Base-by-base conservation (phyloP, 352 stramenopile genomes). In the Phytophthora brassicae region DNA sequence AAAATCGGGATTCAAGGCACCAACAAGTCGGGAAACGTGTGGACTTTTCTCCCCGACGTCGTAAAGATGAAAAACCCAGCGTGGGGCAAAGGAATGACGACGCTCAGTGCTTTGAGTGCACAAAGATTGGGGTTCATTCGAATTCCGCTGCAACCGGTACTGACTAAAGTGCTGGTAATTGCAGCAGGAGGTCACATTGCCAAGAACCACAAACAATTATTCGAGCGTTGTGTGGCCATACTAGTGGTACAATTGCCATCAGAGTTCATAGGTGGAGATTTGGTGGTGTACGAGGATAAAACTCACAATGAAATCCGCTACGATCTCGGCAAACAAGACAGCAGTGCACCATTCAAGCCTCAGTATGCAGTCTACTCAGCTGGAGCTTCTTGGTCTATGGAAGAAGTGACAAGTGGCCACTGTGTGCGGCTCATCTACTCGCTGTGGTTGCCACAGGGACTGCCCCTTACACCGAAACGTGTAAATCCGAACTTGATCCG, bases 161-260 rank as follows among this genome's bases (percentile, higher is more conserved):
- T 61, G 28, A 23, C 23, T 20, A 61, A 54, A 26, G 17, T 61
- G 31, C 28, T 61, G 22, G 31, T 54, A 11, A 13, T 54, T 9
- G 43, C 23, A 26, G 33, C 42, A 16, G 54, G 54, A 16, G 43
- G 53, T 26, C 13, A 13, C 4, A 6, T 53, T 16, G 41, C 51
- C 17, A 41, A 19, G 20, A 19, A 46, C 26, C 19, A 29, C 36
- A 29, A 36, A 13, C 8, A 12, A 1, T 29, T 29, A 13, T 14
- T 23, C 8, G 42, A 26, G 7, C 19, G 33, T 14, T 44, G 24
- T 3, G 43, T 61, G 42, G 54, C 29, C 5, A 61, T 17, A 12
- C 8, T 61, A 16, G 29, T 61, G 54, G 54, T 61, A 29, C 54
- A 54, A 13, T 29, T 54, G 8, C 54, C 42, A 5, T 61, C 54